Evolutionary conservation across 2,329 filamentous ascomycete genomes (phyloP), one percentile per base, ranked within the genome.

Genomic region (Daldinia eschscholtzii): DNA sequence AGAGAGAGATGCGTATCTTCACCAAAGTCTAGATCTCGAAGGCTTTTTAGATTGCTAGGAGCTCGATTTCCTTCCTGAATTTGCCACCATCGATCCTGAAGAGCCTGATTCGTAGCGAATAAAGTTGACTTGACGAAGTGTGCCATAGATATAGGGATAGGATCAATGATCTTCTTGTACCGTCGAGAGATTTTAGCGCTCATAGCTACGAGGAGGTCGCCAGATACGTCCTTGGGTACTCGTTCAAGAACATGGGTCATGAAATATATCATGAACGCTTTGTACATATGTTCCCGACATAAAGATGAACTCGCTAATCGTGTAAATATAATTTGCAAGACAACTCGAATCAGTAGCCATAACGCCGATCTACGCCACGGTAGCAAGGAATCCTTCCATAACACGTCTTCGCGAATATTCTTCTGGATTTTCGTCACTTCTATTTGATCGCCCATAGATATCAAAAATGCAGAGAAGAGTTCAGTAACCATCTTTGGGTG

Each of bases 291-390:
- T 10, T 53, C 46, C 4, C 41, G 33, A 1, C 26, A 35, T 1
- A 37, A 30, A 6, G 10, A 9, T 35, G 23, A 37, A 6, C 18
- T 18, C 9, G 28, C 41, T 4, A 62, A 44, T 6, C 72, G 48
- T 9, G 61, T 50, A n/a, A 76, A 64, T 10, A 69, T 42, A 2
- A 81, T 70, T 58, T 89, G 86, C 2, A 88, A 67, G 0, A 80
- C 74, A 0, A 88, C 85, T 0, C 87, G 84, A 2, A 89, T 61
- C 0, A 89, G 77, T 0, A 90, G 78, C 87, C 87, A 90, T 0
- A 85, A 65, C 0, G 87, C 79, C 12, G 86, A 75, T 20, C 73
- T 58, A 26, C 33, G 72, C 70, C 71, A 75, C 4, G 88, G 50
- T 84, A 76, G 0, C 59, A 46, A 0, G 66, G 67, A 13, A 66